Base-by-base conservation (phyloP, 805 yeast genomes). In the Pichia eremophila region DNA sequence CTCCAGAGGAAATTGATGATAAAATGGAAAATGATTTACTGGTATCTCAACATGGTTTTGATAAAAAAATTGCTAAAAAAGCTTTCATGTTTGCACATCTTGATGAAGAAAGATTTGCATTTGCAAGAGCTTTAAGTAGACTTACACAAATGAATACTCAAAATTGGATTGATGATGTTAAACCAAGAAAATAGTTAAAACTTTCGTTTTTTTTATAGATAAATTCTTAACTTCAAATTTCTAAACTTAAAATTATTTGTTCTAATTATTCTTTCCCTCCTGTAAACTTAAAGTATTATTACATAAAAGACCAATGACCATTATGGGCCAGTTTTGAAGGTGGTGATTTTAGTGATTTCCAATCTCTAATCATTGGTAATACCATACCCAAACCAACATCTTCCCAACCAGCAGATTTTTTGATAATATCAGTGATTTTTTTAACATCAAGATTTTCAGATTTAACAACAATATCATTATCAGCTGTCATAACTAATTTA, bases 71-170 rank as follows among this genome's bases (percentile, higher is more conserved):
- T 49, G 90, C 87, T 11, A 75, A 78, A 55, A 78, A 79, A 59
- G 85, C 89, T 1, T 61, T 79, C 55, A 77, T 85, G 77, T 91
- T 93, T 68, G 86, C 85, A 43, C 59, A 54, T 7, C 75, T 93
- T 39, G 98, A 89, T 65, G 99, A 91, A 65, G 99, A 91, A 67
- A 78, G 83, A 63, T 93, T 91, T 69, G 99, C 99, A 19, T 91
- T 91, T 71, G 96, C 96, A 0, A 77, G 99, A 61, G 97, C 98
- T 0, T 71, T 91, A 49, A 83, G 93, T 57, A 79, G 99, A 62
- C 72, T 93, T 54, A 77, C 90, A 40, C 98, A 91, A 56, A 91
- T 91, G 97, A 83, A 95, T 54, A 84, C 95, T 6, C 82, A 81
- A 27, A 95, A 85, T 45, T 91, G 99, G 99, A 81, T 87, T 8